Conservation (phyloP, 2,329 filamentous ascomycete genomes). For the Coniochaeta sp. region DNA sequence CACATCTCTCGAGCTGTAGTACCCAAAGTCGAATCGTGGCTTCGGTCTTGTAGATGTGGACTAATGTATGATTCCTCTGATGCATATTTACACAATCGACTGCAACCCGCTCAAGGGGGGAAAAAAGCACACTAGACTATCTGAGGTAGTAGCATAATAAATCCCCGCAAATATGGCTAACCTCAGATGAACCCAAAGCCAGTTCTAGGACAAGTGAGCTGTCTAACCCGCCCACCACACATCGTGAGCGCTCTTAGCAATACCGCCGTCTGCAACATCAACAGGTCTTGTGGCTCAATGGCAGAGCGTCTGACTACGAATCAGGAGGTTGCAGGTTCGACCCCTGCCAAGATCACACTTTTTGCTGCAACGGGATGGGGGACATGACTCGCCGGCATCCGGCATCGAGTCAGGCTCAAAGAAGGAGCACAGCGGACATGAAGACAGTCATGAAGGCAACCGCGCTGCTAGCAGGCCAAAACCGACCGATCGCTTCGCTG, state of each 20-base stretch:
- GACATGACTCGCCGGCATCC: not conserved
- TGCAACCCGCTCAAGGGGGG: too few species aligned
- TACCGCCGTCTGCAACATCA: too few species aligned
- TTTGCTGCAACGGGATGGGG: not conserved
- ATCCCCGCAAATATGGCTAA: too few species aligned
- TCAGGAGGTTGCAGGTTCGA: constrained; percentile 13
- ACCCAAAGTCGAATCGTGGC: too few species aligned
- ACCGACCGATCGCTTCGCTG: not conserved
- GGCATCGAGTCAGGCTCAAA: not conserved
- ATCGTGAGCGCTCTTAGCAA: not conserved
- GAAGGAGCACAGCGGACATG: not conserved
- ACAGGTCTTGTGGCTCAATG: constrained; percentile 23
- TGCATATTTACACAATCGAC: too few species aligned
- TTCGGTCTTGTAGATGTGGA: too few species aligned
- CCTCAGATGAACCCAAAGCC: too few species aligned
- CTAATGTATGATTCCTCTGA: too few species aligned
- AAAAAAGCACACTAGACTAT: too few species aligned
- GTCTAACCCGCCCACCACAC: not conserved
- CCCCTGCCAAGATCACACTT: constrained; percentile 5
- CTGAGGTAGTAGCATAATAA: too few species aligned
- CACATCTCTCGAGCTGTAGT: too few species aligned
- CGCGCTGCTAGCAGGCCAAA: not conserved
- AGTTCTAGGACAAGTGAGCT: too few species aligned
- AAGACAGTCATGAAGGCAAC: not conserved
- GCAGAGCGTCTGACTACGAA: constrained; percentile 36